These are phyloP conservation scores for Podospora pseudocomata DNA, from an alignment of 495 filamentous ascomycete genomes.

Conservation along the genomic window DNA sequence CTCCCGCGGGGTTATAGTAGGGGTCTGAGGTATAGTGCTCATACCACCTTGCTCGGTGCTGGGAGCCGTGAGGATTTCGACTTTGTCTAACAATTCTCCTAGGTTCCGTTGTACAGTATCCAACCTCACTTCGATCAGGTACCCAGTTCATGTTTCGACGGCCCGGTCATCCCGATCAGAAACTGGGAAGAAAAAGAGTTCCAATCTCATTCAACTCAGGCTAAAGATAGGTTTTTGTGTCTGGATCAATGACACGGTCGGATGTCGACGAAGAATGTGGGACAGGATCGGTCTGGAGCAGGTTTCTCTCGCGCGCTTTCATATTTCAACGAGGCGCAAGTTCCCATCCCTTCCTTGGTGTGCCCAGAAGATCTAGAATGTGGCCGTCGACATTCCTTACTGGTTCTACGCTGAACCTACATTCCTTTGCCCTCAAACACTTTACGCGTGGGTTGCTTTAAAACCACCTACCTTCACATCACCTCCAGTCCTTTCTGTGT, in stretches of 20 bases:
- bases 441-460: not conserved
- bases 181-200: not conserved
- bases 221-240: not conserved
- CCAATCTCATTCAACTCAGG: not conserved
- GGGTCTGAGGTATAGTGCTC: too few species aligned
- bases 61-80: too few species aligned
- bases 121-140: too few species aligned
- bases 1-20: too few species aligned
- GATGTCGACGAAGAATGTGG: not conserved
- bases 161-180: not conserved
- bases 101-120: too few species aligned
- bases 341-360: not conserved
- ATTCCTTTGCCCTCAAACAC: not conserved
- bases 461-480: not conserved
- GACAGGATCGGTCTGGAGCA: not conserved
- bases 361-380: conserved; percentile 1
- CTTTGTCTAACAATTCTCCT: too few species aligned
- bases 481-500: not conserved
- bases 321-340: not conserved
- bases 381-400: conserved; percentile 1
- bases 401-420: not conserved
- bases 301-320: not conserved
- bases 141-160: too few species aligned
- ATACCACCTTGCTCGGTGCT: too few species aligned
- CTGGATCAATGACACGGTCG: not conserved